A percentile compares a stretch with the other conserved stretches of the same genome.
These are phyloP conservation scores for Iris pallida DNA, from an alignment of 116 monocot genomes.

Conservation along the genomic window DNA sequence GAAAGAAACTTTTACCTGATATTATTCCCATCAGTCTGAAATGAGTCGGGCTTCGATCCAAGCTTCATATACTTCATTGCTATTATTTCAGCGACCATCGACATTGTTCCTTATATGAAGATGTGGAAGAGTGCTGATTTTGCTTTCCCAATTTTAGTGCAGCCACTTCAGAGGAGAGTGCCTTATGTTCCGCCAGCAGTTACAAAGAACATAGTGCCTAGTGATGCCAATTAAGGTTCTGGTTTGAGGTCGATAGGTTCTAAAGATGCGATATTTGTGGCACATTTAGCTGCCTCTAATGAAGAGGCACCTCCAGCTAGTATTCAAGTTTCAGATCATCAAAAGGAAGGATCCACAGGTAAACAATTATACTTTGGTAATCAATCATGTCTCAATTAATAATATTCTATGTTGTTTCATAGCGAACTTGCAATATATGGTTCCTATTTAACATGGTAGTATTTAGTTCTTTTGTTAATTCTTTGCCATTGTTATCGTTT, in stretches of 20 bases:
- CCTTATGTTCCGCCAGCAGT: constrained; percentile 2
- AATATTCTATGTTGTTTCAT: too few relatives aligned
- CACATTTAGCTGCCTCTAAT: not conserved
- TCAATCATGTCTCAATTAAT: not conserved
- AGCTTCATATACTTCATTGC: constrained; percentile 95
- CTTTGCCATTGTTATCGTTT: too few relatives aligned
- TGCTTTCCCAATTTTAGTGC: constrained; percentile 7
- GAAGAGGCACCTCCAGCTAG: not conserved
- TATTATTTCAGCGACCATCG: constrained; percentile 47
- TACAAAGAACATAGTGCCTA: not conserved
- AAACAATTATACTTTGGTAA: not conserved
- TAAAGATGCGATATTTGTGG: not conserved
- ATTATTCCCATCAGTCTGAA: constrained; percentile 57
- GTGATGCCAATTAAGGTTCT: not conserved
- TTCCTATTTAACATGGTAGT: not conserved
- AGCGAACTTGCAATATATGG: too few relatives aligned
- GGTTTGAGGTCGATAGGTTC: not conserved
- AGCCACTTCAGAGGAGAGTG: constrained; percentile 8
- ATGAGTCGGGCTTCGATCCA: constrained; percentile 53
- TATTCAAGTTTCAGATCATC: constrained; percentile 9
- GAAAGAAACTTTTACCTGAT: constrained; percentile 29
- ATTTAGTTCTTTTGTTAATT: too few relatives aligned
- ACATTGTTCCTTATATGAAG: constrained; percentile 42
- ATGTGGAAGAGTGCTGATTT: constrained; percentile 29
- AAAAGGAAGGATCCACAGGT: constrained; percentile 8